phyloP scores from a whole-genome alignment of 2,329 filamentous ascomycete genomes.

The Calonectria leucothoes region DNA sequence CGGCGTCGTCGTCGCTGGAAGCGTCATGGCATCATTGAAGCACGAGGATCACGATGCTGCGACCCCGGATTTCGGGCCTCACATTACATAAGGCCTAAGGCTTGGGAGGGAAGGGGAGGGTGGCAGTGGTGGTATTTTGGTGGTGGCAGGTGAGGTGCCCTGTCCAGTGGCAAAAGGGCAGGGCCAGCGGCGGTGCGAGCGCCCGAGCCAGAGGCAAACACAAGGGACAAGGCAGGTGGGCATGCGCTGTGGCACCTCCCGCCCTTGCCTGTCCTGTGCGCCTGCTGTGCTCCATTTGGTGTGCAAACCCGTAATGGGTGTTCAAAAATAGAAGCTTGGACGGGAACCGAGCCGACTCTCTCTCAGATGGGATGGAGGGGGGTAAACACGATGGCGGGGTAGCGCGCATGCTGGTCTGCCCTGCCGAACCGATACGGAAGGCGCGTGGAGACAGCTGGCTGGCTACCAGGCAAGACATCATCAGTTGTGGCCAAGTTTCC shows the following conservation, averaged over 20 bases:
- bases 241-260: conserved; percentile 7
- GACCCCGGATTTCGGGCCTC: conserved; percentile 15
- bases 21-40: conserved; percentile 21
- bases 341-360: conserved; percentile 15
- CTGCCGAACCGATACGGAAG: conserved; percentile 30
- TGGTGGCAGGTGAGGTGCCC: conserved; percentile 3
- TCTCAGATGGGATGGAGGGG: conserved; percentile 18
- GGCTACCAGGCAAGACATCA: neutral
- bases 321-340: conserved; percentile 25
- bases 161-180: conserved; percentile 3
- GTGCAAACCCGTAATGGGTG: conserved; percentile 23
- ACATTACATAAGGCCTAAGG: conserved; percentile 22
- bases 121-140: conserved; percentile 4
- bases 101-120: neutral
- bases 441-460: conserved; percentile 35
- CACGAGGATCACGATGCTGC: conserved; percentile 19
- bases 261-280: neutral
- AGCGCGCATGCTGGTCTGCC: conserved; percentile 16
- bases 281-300: neutral
- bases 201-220: neutral
- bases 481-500: conserved; percentile 5
- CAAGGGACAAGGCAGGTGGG: neutral
- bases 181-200: neutral
- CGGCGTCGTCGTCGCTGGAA: neutral
- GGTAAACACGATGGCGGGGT: conserved; percentile 28